Evolutionary conservation across 345 rosid genomes (phyloP).

Genomic region (Camelina neglecta): DNA sequence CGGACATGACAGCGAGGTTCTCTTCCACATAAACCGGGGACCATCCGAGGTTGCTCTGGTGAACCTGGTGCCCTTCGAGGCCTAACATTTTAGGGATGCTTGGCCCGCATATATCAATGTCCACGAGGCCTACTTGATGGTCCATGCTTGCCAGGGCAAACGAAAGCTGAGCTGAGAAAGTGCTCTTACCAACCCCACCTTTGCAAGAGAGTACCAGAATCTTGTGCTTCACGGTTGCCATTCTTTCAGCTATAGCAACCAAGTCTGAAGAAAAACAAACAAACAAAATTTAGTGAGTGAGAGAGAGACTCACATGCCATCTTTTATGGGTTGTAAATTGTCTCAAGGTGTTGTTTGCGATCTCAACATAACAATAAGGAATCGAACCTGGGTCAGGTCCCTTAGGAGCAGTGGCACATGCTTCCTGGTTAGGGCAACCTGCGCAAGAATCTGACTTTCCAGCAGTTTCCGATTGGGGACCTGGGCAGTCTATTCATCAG

Average conservation of each 20-base stretch:
- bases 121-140: conserved; percentile 89
- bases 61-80: conserved; percentile 93
- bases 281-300: too few species aligned
- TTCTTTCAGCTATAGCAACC: conserved; percentile 88
- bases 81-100: conserved; percentile 98
- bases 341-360: too few species aligned
- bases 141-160: conserved; percentile 85
- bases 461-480: conserved; percentile 73
- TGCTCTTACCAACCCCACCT: conserved; percentile 98
- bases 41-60: conserved; percentile 99
- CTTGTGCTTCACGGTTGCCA: conserved; percentile 93
- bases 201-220: conserved; percentile 87
- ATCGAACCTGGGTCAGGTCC: conserved; percentile 92
- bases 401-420: conserved; percentile 89
- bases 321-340: too few species aligned
- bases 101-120: conserved; percentile 93
- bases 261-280: conserved; percentile 55
- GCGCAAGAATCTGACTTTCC: conserved; percentile 82
- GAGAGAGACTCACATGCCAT: neutral
- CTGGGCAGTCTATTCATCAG: conserved; percentile 88
- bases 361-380: too few species aligned
- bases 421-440: conserved; percentile 95
- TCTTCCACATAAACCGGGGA: conserved; percentile 94
- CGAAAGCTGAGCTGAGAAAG: conserved; percentile 90
- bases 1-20: conserved; percentile 96